Evolutionary conservation across 192 early-diverging fungal species (phyloP).

Genomic region (Coemansia sp.): DNA sequence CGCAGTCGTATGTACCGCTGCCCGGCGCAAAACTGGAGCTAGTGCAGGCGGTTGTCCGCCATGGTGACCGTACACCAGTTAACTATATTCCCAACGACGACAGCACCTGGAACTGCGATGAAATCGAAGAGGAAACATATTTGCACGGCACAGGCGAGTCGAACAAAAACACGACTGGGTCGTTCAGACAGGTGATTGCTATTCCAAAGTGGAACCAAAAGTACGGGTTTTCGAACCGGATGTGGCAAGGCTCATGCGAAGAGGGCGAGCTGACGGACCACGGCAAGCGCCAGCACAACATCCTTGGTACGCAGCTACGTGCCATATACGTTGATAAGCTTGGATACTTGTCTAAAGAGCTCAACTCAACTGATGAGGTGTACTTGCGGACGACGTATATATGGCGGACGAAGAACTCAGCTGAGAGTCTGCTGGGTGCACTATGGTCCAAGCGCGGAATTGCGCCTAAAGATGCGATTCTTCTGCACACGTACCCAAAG

Average conservation of each 20-base stretch:
- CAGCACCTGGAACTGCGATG: constrained; percentile 43
- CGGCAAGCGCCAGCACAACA: constrained; percentile 56
- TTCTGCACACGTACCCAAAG: constrained; percentile 52
- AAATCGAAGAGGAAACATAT: constrained; percentile 30
- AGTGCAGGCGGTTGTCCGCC: constrained; percentile 60
- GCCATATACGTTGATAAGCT: constrained; percentile 57
- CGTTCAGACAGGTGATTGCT: constrained; percentile 38
- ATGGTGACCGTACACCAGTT: constrained; percentile 58
- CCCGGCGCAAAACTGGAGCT: constrained; percentile 54
- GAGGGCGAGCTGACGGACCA: constrained; percentile 62
- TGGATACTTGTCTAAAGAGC: constrained; percentile 37
- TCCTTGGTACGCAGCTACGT: constrained; percentile 49
- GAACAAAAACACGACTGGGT: constrained; percentile 37
- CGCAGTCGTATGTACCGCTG: constrained; percentile 21
- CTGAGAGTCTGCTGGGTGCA: constrained; percentile 51
- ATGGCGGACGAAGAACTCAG: constrained; percentile 61
- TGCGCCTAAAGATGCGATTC: constrained; percentile 19
- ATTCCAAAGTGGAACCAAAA: constrained; percentile 47
- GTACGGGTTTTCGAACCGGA: constrained; percentile 36
- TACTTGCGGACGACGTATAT: constrained; percentile 63
- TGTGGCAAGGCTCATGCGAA: constrained; percentile 55
- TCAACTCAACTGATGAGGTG: constrained; percentile 41
- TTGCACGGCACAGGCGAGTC: constrained; percentile 30
- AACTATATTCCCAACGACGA: constrained; percentile 37
- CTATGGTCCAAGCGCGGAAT: constrained; percentile 49